Base-by-base conservation (phyloP, 2,329 filamentous ascomycete species). In the Aspergillus tanneri region DNA sequence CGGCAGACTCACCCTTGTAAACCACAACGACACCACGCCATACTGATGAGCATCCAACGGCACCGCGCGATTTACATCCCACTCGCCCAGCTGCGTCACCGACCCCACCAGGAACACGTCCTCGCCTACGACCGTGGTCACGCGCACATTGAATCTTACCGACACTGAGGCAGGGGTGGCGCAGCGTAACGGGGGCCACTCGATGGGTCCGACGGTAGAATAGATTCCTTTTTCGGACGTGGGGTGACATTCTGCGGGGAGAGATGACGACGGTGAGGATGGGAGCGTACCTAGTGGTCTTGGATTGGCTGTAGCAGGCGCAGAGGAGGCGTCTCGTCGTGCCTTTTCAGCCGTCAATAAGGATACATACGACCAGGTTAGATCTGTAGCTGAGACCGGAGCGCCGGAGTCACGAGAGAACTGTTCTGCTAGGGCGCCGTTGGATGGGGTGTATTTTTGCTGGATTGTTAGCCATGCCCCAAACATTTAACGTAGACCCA, bases 81-180 rank as follows among this genome's bases (percentile, higher is more conserved):
- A 90, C 55, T 63, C 73, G 9, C 86, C 86, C 11, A 90, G 77
- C 16, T 77, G 70, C 0, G 73, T 59, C 39, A 77, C 75, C 50
- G 77, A 81, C 10, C 87, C 87, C 0, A 79, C 74, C 9, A 90
- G 67, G 64, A 83, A 85, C 61, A 90, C 77, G 9, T 76, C 84
- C 65, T 89, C 77, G 4, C 86, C 86, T 40, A 65, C 82, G 1
- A 58, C 58, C 0, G 86, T 89, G 1, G 71, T 74, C 9, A 76
- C 81, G 0, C 75, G 61, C 49, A 78, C 79, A 37, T 81, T 73
- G 65, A 89, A 88, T 0, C 80, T 83, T 12, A 90, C 80, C 0
- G 78, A 72, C 8, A 86, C 79, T 2, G 74, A 66, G 0, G 74
- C 56, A 1, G 62, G 52, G 0, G 46, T 58, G 1, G n/a, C n/a